Evolutionary conservation across 2,329 filamentous ascomycete genomes (phyloP), one percentile per base, ranked within the genome.

Genomic region (Aspergillus quadrilineatus): DNA sequence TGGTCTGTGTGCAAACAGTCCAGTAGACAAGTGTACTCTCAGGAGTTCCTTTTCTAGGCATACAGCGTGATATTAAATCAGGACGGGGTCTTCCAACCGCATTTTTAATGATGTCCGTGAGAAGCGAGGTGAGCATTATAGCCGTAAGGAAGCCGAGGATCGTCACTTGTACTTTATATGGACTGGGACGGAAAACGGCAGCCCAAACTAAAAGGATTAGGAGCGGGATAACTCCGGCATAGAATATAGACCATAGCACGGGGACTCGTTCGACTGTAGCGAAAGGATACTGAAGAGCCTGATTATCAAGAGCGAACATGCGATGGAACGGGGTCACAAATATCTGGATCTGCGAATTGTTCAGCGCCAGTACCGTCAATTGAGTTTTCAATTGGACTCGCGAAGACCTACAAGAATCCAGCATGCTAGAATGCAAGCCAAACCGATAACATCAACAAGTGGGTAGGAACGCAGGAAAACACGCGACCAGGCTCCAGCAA

Each of bases 101-200:
- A 69, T 96, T 96, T 75, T 99, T 99, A 69, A 97, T 82, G 29
- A 93, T 78, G 70, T 97, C 92, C 44, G 94, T 97, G 43, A 97
- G 79, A 72, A 97, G 89, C 5, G 85, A 83, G 0, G 90, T 88
- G 49, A 96, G 80, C 64, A 91, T 80, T 28, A 97, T 75, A 61
- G 87, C 84, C 66, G 93, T 90, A 50, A 87, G 78, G 58, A 97
- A 86, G 22, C 91, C 89, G 1, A 99, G 84, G 51, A 96, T 78
- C 0, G 91, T 89, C 61, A 92, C 89, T 75, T 97, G 92, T 58
- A 89, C 84, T 71, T 96, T 95, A 73, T 95, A 89, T 7, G 82
- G 73, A 5, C 84, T 81, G 0, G 89, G 85, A 46, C 84, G 82
- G 32, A 83, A 73, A 37, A 85, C 55, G 52, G 84, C 67, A 50